A percentile compares a stretch with the other conserved stretches of the same genome.
These are phyloP conservation scores for Boechera stricta DNA, from an alignment of 345 rosid genomes.

Conservation along the genomic window DNA sequence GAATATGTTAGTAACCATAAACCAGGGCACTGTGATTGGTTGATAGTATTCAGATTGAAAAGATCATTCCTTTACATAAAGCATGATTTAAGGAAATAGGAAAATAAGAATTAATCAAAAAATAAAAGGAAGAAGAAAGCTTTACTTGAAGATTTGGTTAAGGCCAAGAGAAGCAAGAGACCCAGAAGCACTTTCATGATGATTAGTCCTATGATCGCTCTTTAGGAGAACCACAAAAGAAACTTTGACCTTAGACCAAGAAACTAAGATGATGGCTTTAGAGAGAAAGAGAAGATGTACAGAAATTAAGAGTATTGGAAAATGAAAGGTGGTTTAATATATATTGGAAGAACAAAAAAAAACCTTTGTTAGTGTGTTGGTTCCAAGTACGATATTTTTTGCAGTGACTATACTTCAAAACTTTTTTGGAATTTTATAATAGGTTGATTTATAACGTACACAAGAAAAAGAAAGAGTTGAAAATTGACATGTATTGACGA, in stretches of 20 bases:
- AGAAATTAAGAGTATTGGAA: constrained; percentile 16
- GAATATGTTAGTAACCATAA: not conserved
- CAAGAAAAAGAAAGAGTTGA: constrained; percentile 19
- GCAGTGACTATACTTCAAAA: constrained; percentile 6
- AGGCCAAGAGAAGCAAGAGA: constrained; percentile 63
- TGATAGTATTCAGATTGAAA: not conserved
- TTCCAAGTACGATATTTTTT: not conserved
- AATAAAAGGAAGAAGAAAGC: constrained; percentile 15
- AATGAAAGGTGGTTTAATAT: constrained; percentile 19
- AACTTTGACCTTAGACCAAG: constrained; percentile 36
- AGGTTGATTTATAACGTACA: constrained; percentile 23
- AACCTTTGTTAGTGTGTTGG: constrained; percentile 19
- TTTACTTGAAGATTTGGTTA: constrained; percentile 72
- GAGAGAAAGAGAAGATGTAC: constrained; percentile 24
- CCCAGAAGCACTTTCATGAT: constrained; percentile 64
- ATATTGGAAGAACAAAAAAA: not conserved
- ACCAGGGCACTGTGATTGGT: not conserved
- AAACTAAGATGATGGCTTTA: constrained; percentile 37
- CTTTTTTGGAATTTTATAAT: not conserved
- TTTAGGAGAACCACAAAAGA: constrained; percentile 27
- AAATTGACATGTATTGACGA: constrained; percentile 16
- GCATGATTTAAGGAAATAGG: constrained; percentile 17
- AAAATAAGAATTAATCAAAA: not conserved
- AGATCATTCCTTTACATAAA: constrained; percentile 28
- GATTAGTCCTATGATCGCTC: constrained; percentile 33